A percentile compares a stretch with the other conserved stretches of the same genome.
phyloP scores from a whole-genome alignment of 306 rosid species.

The Dicorynia guianensis region DNA sequence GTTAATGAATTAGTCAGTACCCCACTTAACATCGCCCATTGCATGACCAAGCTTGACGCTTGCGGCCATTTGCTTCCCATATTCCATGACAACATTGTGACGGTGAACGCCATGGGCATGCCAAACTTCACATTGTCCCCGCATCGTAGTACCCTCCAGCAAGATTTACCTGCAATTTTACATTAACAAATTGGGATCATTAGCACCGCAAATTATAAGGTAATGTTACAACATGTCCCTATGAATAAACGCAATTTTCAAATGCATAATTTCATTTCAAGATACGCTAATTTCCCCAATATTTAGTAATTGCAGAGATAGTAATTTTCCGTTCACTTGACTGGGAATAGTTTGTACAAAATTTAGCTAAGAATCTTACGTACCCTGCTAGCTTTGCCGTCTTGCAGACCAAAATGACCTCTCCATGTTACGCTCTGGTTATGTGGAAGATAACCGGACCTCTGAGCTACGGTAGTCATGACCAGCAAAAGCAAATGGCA shows the following conservation, averaged over 20 bases:
- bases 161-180: slow-evolving; percentile 75
- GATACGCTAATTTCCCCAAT: not conserved
- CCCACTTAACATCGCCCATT: slow-evolving; percentile 94
- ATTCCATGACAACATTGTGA: slow-evolving; percentile 98
- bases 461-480: slow-evolving; percentile 94
- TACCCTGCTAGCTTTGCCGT: slow-evolving; percentile 93
- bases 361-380: not conserved
- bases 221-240: no score
- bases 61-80: slow-evolving; percentile 78
- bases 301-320: not conserved
- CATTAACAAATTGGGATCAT: no score
- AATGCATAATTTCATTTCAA: no score
- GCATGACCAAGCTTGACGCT: slow-evolving; percentile 89
- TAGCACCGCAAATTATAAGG: no score
- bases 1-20: slow-evolving; percentile 92
- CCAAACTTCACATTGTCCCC: slow-evolving; percentile 99
- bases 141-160: slow-evolving; percentile 98
- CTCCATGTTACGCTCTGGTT: slow-evolving; percentile 96
- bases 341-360: no score
- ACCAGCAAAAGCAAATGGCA: slow-evolving; percentile 58
- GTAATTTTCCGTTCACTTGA: not conserved
- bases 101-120: slow-evolving; percentile 93
- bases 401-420: slow-evolving; percentile 79
- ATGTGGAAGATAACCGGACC: slow-evolving; percentile 85
- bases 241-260: no score